A percentile compares a stretch with the other conserved stretches of the same genome.
Conservation (phyloP, 352 stramenopile species). For the Pythium utonaiense region DNA sequence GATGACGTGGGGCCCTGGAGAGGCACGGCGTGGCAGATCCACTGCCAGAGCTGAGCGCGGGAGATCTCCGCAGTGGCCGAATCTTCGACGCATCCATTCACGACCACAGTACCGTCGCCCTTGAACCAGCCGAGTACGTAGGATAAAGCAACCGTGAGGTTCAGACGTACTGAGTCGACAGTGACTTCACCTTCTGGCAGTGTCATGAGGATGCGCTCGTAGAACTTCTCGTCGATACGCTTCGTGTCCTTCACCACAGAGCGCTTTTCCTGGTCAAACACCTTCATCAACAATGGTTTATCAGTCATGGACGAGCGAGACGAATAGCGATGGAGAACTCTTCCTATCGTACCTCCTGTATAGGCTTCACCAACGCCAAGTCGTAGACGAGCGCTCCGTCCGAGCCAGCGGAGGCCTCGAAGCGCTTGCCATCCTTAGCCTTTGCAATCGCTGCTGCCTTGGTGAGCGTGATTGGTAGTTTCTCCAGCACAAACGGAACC, state of each 20-base stretch:
- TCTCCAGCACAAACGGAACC: constrained; percentile 92
- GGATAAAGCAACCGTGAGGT: constrained; percentile 85
- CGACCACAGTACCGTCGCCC: constrained; percentile 86
- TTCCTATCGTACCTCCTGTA: constrained; percentile 31
- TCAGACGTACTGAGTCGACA: constrained; percentile 72
- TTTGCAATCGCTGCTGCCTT: constrained; percentile 73
- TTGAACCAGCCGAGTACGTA: constrained; percentile 92
- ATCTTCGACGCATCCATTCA: constrained; percentile 93
- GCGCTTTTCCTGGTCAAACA: neutral
- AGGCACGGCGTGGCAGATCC: constrained; percentile 56
- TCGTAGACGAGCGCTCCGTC: constrained; percentile 95
- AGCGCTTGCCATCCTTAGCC: constrained; percentile 79
- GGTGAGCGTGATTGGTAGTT: constrained; percentile 65
- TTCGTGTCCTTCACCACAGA: neutral
- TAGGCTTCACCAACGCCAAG: constrained; percentile 76
- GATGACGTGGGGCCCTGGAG: constrained; percentile 22
- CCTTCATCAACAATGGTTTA: too few species aligned
- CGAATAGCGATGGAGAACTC: too few species aligned
- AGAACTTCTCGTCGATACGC: constrained; percentile 29
- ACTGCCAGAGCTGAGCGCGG: constrained; percentile 90
- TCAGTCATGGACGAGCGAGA: too few species aligned
- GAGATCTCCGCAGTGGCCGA: constrained; percentile 94
- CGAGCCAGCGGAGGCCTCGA: constrained; percentile 86
- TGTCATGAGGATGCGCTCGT: constrained; percentile 45
- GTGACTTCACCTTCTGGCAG: constrained; percentile 68